Base-by-base conservation (phyloP, 2,329 filamentous ascomycete species). In the Penicillium sp. region DNA sequence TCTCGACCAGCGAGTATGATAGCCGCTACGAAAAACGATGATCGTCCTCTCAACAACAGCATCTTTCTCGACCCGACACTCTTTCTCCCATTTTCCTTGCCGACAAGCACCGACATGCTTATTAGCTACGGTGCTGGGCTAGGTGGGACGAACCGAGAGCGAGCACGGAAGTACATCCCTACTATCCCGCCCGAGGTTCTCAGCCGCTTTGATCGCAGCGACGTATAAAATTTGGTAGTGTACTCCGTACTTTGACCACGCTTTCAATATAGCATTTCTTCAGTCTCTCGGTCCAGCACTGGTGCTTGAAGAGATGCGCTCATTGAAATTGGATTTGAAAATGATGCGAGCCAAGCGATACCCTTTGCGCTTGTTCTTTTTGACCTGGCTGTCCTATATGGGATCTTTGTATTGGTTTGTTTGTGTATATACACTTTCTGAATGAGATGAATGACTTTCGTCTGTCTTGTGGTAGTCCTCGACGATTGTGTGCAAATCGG, bases 41-140 rank as follows among this genome's bases (percentile, higher is more conserved):
- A 57, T 28, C 57, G 57, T 13, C 54, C 52, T 16, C 48, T 53
- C 14, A 46, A 45, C 12, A 58, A 56, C 35, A 52, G 45, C 22
- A 48, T 95, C 23, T 78, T 95, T 29, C 67, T 96, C 36, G 89
- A 96, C 56, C 87, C 90, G 2, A 85, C 89, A 2, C 72, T 95
- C 42, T 94, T 95, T 76, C 75, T 98, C 16, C 92, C 92, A 0
- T 98, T 98, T 61, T 84, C 84, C n/a, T 72, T 98, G 17, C 92
- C 92, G 1, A 95, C 90, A 1, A 92, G 87, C 40, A 96, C 89
- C 16, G 92, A 98, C 62, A 98, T 98, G 92, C 75, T 96, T 32
- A 79, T 98, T 32, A 90, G 82, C 50, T 98, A 93, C 56, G 92
- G 92, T 0, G 89, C 92, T 9, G 92, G 92, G 0, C 92, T 96